Evolutionary conservation across 345 rosid species (phyloP), one percentile per base, ranked within the genome.

Genomic region (Acer saccharum): DNA sequence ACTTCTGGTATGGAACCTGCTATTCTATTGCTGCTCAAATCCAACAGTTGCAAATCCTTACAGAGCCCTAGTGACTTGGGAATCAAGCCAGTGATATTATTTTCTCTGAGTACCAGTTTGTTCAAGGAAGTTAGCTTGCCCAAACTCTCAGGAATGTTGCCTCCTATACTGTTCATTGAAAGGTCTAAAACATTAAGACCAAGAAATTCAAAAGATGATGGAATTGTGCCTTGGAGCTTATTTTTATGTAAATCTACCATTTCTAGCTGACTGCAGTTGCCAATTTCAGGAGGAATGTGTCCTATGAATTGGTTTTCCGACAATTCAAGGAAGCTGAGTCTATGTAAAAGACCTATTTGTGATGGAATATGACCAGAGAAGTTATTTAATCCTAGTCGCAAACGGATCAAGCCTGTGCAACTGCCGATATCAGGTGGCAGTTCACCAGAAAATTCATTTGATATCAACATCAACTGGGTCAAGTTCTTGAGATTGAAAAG

Each of bases 281-380:
- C 89, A 29, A 89, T 88, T 64, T 87, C 88, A 0, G 5, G 73
- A 39, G 96, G 96, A 52, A 91, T 88, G 21, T 81, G 76, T 23
- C 96, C 96, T 0, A 52, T 72, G 71, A 91, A 83, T 39, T 76
- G 87, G 68, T 91, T 91, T 44, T 81, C 87, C 6, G 92, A 82
- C 69, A 91, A 79, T 74, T 91, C 96, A 68, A 91, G 92, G 80
- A 89, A 91, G 86, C 84, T 88, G 82, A 91, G 75, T 18, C 65
- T 83, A 17, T 55, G 64, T 13, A 91, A 76, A 63, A 77, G 76
- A 10, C 93, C 90, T 35, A 91, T 86, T 69, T 80, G 88, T 25
- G 83, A 62, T 4, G 96, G 93, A 69, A 91, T 81, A 21, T 69
- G 68, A 58, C 96, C 93, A 3, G 77, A 73, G 71, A 91, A 81